Evolutionary conservation across 2,329 filamentous ascomycete species (phyloP).

Genomic region (Botrytis porri): DNA sequence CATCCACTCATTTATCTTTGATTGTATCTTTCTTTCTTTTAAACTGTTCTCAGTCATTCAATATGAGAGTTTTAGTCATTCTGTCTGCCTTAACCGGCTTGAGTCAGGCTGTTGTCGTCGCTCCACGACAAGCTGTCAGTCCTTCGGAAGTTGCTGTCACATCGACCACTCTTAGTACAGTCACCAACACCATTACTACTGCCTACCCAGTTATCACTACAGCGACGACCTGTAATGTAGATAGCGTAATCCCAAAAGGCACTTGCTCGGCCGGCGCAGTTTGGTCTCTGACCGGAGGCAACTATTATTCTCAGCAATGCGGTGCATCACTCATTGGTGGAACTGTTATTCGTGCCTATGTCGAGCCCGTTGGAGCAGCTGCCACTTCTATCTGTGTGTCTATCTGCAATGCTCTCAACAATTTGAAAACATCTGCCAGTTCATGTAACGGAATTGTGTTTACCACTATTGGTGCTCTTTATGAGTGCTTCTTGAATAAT

Average conservation of each 20-base stretch:
- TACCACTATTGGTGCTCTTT: not conserved
- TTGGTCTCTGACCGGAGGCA: not conserved
- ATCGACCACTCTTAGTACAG: not conserved
- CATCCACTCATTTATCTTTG: not conserved
- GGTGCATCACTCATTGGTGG: not conserved
- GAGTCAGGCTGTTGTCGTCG: not conserved
- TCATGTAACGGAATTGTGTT: slow-evolving; percentile 2
- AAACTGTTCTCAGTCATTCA: not conserved
- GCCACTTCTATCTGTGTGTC: not conserved
- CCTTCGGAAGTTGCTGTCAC: not conserved
- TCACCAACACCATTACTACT: not conserved
- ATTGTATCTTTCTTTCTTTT: not conserved
- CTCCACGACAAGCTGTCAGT: not conserved
- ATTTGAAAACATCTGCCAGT: not conserved
- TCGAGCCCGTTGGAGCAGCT: not conserved
- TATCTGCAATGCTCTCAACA: not conserved
- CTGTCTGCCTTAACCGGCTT: not conserved
- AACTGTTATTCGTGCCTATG: not conserved
- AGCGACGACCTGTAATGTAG: not conserved
- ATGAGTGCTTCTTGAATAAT: not conserved
- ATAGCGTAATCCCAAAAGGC: not conserved
- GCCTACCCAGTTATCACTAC: not conserved
- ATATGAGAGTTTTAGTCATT: not conserved
- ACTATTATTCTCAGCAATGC: slow-evolving; percentile 3
- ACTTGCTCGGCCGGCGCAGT: not conserved